Percentiles rank a stretch among this genome's conserved stretches.
Conservation (phyloP, 2,329 filamentous ascomycete genomes). For the Fusarium foetens region DNA sequence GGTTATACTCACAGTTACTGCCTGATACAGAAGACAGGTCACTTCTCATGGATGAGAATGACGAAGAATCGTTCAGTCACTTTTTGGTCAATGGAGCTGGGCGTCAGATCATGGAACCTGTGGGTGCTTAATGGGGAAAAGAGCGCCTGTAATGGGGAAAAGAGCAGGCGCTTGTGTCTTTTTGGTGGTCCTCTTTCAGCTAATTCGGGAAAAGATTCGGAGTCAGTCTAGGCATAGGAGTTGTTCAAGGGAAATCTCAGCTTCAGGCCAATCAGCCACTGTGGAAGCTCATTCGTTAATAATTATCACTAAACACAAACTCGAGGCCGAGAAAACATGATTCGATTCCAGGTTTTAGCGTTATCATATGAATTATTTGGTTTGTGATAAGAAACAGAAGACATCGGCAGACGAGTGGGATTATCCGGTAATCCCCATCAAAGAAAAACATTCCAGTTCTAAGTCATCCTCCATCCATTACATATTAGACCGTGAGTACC, state of each 20-base stretch:
- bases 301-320: neutral
- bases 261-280: neutral
- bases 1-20: slow-evolving; percentile 52
- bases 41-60: slow-evolving; percentile 53
- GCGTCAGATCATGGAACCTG: slow-evolving; percentile 49
- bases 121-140: slow-evolving; percentile 39
- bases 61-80: slow-evolving; percentile 57
- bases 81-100: slow-evolving; percentile 54
- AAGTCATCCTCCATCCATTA: slow-evolving; percentile 19
- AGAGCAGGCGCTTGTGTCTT: neutral
- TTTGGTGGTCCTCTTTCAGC: neutral
- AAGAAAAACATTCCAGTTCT: slow-evolving; percentile 5
- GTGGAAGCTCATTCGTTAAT: neutral
- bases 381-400: slow-evolving; percentile 4
- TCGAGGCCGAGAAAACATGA: neutral
- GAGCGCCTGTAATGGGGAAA: slow-evolving; percentile 25
- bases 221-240: slow-evolving; percentile 7
- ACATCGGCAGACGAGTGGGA: slow-evolving; percentile 5
- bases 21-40: slow-evolving; percentile 52
- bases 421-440: slow-evolving; percentile 26
- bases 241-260: slow-evolving; percentile 4
- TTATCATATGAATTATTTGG: slow-evolving; percentile 20
- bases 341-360: neutral
- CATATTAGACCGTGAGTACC: slow-evolving; percentile 4
- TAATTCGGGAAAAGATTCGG: neutral